These are phyloP conservation scores for Fusarium sp. DNA, from an alignment of 2,329 filamentous ascomycete species.

Conservation along the genomic window DNA sequence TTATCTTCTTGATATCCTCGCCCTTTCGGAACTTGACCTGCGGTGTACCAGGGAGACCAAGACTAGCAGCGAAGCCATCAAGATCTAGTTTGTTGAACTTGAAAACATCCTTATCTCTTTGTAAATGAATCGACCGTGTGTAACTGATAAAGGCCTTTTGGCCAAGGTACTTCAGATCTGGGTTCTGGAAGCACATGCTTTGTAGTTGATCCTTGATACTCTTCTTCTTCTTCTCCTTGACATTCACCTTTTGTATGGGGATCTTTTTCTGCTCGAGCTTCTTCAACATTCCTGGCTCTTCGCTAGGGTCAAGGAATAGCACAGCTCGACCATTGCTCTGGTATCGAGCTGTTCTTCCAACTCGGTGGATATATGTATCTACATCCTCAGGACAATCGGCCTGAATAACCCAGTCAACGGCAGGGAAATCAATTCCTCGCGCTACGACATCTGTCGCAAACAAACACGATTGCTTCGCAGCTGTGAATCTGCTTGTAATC, in stretches of 20 bases:
- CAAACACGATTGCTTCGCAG: constrained; percentile 84
- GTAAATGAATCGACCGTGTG: constrained; percentile 83
- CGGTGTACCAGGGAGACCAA: constrained; percentile 90
- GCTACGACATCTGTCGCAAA: constrained; percentile 97
- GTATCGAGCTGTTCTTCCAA: constrained; percentile 93
- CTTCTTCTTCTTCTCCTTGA: constrained; percentile 89
- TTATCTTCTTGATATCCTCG: constrained; percentile 84
- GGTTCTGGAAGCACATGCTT: constrained; percentile 95
- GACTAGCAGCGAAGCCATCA: constrained; percentile 84
- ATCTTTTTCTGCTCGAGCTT: constrained; percentile 90
- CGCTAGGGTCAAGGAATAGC: constrained; percentile 89
- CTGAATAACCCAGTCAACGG: constrained; percentile 99
- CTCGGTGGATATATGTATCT: constrained; percentile 97
- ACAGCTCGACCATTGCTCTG: constrained; percentile 88
- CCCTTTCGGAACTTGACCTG: constrained; percentile 94
- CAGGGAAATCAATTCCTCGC: constrained; percentile 92
- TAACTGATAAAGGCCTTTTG: constrained; percentile 97
- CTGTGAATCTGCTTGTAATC: constrained; percentile 84
- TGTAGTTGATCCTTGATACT: constrained; percentile 87
- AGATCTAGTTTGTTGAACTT: constrained; percentile 83
- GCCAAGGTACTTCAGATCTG: constrained; percentile 91
- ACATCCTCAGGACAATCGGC: constrained; percentile 96
- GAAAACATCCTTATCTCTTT: constrained; percentile 93
- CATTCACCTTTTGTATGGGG: constrained; percentile 85
- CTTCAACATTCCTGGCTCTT: constrained; percentile 91